phyloP scores from a whole-genome alignment of 2,329 filamentous ascomycete species.

The Exophiala spinifera region DNA sequence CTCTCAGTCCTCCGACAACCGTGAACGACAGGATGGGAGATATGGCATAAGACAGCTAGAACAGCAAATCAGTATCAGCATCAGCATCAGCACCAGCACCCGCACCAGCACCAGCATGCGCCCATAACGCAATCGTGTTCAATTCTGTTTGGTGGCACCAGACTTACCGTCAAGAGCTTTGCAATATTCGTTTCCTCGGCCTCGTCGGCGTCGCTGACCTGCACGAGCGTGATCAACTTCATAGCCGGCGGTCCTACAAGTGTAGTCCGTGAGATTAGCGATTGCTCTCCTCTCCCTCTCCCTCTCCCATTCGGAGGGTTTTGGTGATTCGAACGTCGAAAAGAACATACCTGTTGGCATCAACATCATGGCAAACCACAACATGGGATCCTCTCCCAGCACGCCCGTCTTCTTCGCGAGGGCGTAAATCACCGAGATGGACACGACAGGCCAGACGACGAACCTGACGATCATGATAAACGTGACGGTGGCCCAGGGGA shows the following conservation, averaged over 20 bases:
- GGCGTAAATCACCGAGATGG: conserved; percentile 54
- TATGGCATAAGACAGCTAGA: conserved; percentile 23
- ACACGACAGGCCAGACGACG: conserved; percentile 58
- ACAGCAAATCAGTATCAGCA: neutral
- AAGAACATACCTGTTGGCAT: conserved; percentile 49
- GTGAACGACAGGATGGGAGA: conserved; percentile 23
- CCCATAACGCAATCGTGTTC: neutral
- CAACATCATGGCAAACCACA: conserved; percentile 65
- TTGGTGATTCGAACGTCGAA: too few species aligned
- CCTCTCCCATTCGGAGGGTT: neutral
- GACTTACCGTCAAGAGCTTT: conserved; percentile 42
- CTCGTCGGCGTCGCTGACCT: conserved; percentile 42
- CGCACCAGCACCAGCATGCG: neutral
- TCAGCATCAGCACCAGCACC: neutral
- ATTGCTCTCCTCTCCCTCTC: conserved; percentile 22
- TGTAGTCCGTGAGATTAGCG: too few species aligned
- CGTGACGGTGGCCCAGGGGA: conserved; percentile 50
- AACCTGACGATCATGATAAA: conserved; percentile 58
- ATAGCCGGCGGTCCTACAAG: conserved; percentile 48
- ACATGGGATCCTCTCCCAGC: conserved; percentile 57
- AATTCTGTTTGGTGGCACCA: neutral
- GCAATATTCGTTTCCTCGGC: conserved; percentile 53
- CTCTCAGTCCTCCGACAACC: conserved; percentile 20
- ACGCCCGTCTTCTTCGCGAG: conserved; percentile 53
- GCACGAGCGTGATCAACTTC: conserved; percentile 51